Evolutionary conservation across 75 land plant genomes (phyloP), one percentile per base, ranked within the genome.

Genomic region (Ceratopteris richardii): DNA sequence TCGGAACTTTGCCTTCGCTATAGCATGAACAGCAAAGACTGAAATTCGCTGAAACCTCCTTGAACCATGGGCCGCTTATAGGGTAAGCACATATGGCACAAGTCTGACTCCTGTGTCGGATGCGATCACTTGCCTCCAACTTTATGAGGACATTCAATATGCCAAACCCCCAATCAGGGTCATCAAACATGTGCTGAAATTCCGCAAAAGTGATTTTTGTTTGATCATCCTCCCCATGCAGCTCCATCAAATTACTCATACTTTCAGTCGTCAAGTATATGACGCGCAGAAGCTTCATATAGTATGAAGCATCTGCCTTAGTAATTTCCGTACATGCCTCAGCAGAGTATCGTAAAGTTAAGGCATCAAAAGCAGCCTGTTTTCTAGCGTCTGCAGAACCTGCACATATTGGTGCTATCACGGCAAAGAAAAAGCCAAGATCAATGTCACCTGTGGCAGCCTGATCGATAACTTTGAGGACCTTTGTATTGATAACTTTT

Each of bases 151-250:
- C 79, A 57, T 61, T 66, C 77, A 94, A 59, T 39, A 94, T 77
- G 55, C 96, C 87, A 56, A 94, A 94, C 0, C 95, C 98, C 98
- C 90, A 90, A 62, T 86, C 85, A 10, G 70, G 72, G 54, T 94
- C 91, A 62, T 94, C 87, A 61, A 94, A 94, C 87, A 94, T 86
- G 30, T 66, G 70, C 31, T 79, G 58, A 56, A 94, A 94, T 75
- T 86, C 86, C 0, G 59, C 20, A 48, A 76, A 71, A 11, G 90
- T 74, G 10, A 86, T 60, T 56, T 47, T 65, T 21, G 89, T 63
- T 33, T 82, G 80, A 39, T 65, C 50, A 23, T 64, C 55, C 37
- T 79, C 86, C 39, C 80, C 90, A 42, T 82, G 82, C 27, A 82
- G 51, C 68, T 82, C 84, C 74, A 75, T 50, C 65, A 78, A 66